Base-by-base conservation (phyloP, 1,284 basidiomycete species). In the Ustanciosporium gigantosporum region DNA sequence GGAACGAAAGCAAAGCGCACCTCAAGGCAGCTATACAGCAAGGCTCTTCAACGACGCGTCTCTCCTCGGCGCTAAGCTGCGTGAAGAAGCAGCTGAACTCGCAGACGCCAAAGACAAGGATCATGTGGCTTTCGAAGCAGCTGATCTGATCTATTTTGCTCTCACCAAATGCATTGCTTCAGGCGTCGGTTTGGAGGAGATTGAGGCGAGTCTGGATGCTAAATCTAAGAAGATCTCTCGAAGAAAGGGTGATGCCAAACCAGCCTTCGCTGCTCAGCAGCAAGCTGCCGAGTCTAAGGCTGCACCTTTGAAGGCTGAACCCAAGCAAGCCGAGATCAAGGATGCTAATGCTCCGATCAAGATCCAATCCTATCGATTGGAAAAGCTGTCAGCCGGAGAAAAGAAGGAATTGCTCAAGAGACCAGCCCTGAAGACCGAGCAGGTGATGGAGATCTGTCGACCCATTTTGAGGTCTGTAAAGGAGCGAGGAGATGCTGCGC, bases 71-170 rank as follows among this genome's bases (percentile, higher is more conserved):
- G 87, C 92, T 41, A 99, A 99, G 81, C 91, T 99, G 57, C 91
- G 90, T 85, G 95, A 99, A 79, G 95, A 99, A 79, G 95, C 95
- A 0, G 90, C 94, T 70, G 95, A 99, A 79, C 84, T 99, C 13
- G 94, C 92, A 73, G 83, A 84, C 21, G 95, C 95, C 14, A 82
- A 86, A 67, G 85, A 85, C 4, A 84, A 85, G 73, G 87, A 91
- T 42, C 75, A 77, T 41, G 82, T 97, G n/a, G 89, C 91, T 0
- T 95, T 94, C 64, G 95, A 99, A 79, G 90, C 92, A 2, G 94
- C 94, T 0, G 95, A 99, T 79, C 81, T 99, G 31, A 73, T 96
- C 39, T 99, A 98, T 82, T 99, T 99, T 80, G 87, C 89, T 2
- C 81, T 99, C 60, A 86, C 89, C 15, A 87, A 89, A 60, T 98